Percentiles rank a stretch among this genome's conserved stretches.
These are phyloP conservation scores for Xylaria intraflava DNA, from an alignment of 495 filamentous ascomycete species.

Conservation along the genomic window DNA sequence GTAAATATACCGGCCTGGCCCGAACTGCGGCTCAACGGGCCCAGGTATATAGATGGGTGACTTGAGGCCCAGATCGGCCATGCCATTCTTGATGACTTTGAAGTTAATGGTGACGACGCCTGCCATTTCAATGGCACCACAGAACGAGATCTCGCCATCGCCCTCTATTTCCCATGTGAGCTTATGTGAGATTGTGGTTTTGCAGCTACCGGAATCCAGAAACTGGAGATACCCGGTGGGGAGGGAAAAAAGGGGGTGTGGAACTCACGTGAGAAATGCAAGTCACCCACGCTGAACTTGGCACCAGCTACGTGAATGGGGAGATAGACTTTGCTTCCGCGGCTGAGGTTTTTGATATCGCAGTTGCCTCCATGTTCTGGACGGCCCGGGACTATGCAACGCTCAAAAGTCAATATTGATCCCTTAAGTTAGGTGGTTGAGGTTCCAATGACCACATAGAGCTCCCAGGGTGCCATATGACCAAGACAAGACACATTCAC, in stretches of 20 bases:
- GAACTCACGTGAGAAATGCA: conserved; percentile 67
- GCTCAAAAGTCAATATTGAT: neutral
- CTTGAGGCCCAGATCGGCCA: conserved; percentile 71
- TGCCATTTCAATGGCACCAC: conserved; percentile 95
- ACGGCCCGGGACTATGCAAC: conserved; percentile 57
- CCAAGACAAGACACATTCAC: neutral
- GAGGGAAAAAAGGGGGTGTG: too few relatives aligned
- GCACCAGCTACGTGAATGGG: conserved; percentile 78
- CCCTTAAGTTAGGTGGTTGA: neutral
- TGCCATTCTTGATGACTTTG: conserved; percentile 77
- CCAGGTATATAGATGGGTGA: conserved; percentile 85
- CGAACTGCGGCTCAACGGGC: conserved; percentile 87
- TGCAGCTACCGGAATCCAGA: neutral
- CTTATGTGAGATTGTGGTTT: neutral
- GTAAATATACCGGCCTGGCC: conserved; percentile 76
- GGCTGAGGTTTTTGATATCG: conserved; percentile 86
- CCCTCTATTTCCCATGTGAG: conserved; percentile 50
- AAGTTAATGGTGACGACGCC: conserved; percentile 90
- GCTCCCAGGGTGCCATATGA: too few relatives aligned
- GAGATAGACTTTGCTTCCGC: conserved; percentile 83
- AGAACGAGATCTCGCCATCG: conserved; percentile 93
- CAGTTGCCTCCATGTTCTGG: conserved; percentile 66
- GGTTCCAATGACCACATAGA: neutral
- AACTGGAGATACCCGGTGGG: neutral
- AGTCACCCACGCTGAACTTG: conserved; percentile 87